phyloP scores from a whole-genome alignment of 352 stramenopile genomes.

The Globisporangium alternatum region DNA sequence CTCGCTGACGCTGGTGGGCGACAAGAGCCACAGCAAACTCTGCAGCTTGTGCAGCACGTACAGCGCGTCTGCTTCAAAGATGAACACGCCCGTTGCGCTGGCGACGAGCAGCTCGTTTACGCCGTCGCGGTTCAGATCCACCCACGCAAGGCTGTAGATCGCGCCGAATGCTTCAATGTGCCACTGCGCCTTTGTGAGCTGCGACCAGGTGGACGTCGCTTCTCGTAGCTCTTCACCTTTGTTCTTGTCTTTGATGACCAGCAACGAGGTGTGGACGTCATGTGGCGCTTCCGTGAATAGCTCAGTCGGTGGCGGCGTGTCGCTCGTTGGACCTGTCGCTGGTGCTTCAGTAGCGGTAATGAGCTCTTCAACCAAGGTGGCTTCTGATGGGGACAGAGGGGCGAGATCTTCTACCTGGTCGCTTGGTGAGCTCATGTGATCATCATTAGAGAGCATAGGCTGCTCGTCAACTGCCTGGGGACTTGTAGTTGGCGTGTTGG shows the following conservation, averaged over 20 bases:
- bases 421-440: background rate
- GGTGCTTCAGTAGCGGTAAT: background rate
- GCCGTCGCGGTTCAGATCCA: constrained; percentile 67
- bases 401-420: background rate
- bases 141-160: constrained; percentile 70
- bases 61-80: constrained; percentile 52
- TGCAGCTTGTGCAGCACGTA: constrained; percentile 25
- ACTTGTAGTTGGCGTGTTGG: background rate
- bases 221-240: background rate
- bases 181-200: constrained; percentile 29
- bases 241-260: background rate
- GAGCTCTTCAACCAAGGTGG: background rate
- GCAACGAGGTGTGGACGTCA: background rate
- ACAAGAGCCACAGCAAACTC: constrained; percentile 14
- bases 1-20: background rate
- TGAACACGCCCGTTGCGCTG: constrained; percentile 65
- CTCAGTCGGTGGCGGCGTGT: background rate
- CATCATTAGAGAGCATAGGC: background rate
- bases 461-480: background rate
- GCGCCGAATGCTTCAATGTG: constrained; percentile 55
- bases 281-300: background rate
- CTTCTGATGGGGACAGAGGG: background rate
- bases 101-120: constrained; percentile 60
- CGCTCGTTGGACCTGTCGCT: background rate
- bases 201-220: constrained; percentile 25